phyloP scores from a whole-genome alignment of 108 stramenopile genomes.

The Nitzschia inconspicua region DNA sequence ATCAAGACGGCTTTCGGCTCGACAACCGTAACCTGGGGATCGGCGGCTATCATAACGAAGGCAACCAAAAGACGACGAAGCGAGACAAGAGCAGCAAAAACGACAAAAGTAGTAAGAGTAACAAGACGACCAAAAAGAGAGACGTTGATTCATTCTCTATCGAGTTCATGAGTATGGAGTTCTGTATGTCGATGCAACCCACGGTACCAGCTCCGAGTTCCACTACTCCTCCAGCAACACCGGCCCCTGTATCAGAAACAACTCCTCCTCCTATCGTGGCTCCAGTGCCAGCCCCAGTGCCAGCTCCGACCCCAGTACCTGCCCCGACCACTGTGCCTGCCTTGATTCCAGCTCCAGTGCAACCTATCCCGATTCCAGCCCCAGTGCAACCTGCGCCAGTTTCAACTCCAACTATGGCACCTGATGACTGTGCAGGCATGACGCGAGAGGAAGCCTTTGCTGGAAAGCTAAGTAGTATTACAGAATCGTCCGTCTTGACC shows the following conservation, averaged over 20 bases:
- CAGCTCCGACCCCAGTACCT: neutral
- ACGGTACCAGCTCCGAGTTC: neutral
- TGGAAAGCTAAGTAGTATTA: constrained; percentile 10
- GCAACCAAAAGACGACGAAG: neutral
- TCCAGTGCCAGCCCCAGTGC: neutral
- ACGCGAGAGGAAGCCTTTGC: constrained; percentile 16
- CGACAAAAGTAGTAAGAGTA: neutral
- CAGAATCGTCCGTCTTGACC: constrained; percentile 20
- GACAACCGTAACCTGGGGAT: neutral
- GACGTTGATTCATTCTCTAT: neutral
- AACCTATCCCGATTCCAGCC: neutral
- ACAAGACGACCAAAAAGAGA: neutral
- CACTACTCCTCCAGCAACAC: neutral
- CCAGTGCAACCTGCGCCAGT: constrained; percentile 7
- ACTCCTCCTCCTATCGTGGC: neutral
- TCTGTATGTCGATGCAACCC: constrained; percentile 9
- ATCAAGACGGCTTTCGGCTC: neutral
- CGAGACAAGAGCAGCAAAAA: neutral
- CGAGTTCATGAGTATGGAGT: neutral
- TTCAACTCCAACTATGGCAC: neutral
- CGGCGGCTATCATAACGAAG: neutral
- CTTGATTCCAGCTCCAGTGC: neutral
- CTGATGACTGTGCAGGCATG: constrained; percentile 1
- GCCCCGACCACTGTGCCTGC: neutral
- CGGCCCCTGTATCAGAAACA: neutral